phyloP scores from a whole-genome alignment of 768 basidiomycete genomes.

The Suillus variegatus region DNA sequence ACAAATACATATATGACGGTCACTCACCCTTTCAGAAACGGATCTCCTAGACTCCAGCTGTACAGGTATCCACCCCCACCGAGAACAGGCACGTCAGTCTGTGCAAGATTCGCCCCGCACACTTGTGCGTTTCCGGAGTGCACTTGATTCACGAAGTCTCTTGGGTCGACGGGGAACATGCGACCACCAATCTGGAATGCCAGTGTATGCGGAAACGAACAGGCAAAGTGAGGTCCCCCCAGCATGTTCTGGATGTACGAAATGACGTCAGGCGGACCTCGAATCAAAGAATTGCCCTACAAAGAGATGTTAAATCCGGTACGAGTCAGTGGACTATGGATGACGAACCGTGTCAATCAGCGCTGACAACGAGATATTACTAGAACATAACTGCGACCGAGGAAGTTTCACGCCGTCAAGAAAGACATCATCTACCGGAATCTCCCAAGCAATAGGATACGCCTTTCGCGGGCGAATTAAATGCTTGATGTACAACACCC shows the following conservation, averaged over 20 bases:
- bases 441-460: constrained; percentile 73
- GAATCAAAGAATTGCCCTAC: constrained; percentile 76
- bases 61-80: constrained; percentile 60
- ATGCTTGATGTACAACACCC: not conserved
- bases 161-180: constrained; percentile 73
- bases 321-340: constrained; percentile 1
- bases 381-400: constrained; percentile 49
- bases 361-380: constrained; percentile 57
- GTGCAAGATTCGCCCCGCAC: constrained; percentile 57
- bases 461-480: constrained; percentile 31
- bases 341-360: constrained; percentile 66
- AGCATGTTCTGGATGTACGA: constrained; percentile 43
- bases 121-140: constrained; percentile 36
- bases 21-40: constrained; percentile 73
- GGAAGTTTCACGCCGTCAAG: constrained; percentile 66
- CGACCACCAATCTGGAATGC: constrained; percentile 69
- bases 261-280: constrained; percentile 71
- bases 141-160: constrained; percentile 60
- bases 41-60: constrained; percentile 77
- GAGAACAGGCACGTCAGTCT: constrained; percentile 61
- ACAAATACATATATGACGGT: not conserved
- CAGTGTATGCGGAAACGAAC: constrained; percentile 61
- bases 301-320: constrained; percentile 3
- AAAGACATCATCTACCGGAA: constrained; percentile 69
- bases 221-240: constrained; percentile 52